phyloP scores from a whole-genome alignment of 768 basidiomycete genomes.

The Tulasnella sp. region DNA sequence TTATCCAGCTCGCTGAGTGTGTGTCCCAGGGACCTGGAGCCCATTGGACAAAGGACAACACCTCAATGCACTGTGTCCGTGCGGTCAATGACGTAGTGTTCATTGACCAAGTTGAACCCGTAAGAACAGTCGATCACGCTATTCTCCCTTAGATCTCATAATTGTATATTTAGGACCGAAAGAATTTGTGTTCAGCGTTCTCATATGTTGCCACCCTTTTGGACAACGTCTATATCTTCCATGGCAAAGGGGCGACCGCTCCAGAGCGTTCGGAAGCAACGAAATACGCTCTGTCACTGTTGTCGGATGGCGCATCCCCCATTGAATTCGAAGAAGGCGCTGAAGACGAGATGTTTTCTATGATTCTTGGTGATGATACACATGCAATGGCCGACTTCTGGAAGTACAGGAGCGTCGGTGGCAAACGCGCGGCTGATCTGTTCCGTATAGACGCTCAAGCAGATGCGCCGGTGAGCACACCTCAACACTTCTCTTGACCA shows the following conservation, averaged over 20 bases:
- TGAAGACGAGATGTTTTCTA: slow-evolving; percentile 75
- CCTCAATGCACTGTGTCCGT: slow-evolving; percentile 68
- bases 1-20: background rate
- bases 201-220: slow-evolving; percentile 68
- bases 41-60: slow-evolving; percentile 72
- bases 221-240: slow-evolving; percentile 66
- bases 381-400: slow-evolving; percentile 77
- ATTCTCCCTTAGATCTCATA: background rate
- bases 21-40: slow-evolving; percentile 47
- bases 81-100: slow-evolving; percentile 37
- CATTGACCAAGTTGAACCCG: slow-evolving; percentile 66
- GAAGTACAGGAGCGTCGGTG: slow-evolving; percentile 49
- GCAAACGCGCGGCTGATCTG: slow-evolving; percentile 37
- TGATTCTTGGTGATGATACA: slow-evolving; percentile 63
- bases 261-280: slow-evolving; percentile 52
- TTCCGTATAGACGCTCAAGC: slow-evolving; percentile 44
- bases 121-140: slow-evolving; percentile 27
- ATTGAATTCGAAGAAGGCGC: slow-evolving; percentile 52
- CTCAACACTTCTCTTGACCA: background rate
- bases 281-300: slow-evolving; percentile 45
- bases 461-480: slow-evolving; percentile 22
- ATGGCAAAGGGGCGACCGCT: slow-evolving; percentile 56
- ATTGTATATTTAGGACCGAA: slow-evolving; percentile 21
- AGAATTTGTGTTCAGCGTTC: slow-evolving; percentile 72
- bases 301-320: slow-evolving; percentile 29